Evolutionary conservation across 495 filamentous ascomycete genomes (phyloP).

Genomic region (Lophiotrema nucula): DNA sequence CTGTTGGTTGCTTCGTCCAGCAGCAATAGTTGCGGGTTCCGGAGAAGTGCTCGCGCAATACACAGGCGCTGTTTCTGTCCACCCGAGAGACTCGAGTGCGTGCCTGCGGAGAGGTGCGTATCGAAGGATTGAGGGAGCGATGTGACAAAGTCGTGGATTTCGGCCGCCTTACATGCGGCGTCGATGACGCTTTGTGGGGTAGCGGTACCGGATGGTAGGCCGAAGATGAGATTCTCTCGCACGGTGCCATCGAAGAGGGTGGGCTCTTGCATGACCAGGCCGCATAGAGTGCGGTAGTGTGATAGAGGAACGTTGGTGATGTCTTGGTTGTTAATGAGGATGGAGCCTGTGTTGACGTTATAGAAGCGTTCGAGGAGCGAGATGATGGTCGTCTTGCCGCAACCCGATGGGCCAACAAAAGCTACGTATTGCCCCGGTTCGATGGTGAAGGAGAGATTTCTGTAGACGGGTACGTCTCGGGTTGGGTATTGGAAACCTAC

Average conservation of each 20-base stretch:
- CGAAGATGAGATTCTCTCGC: constrained; percentile 69
- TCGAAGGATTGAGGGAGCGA: constrained; percentile 27
- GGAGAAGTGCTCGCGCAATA: constrained; percentile 10
- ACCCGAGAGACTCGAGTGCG: constrained; percentile 40
- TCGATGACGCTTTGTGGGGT: constrained; percentile 63
- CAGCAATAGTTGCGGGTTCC: constrained; percentile 1
- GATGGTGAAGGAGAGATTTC: constrained; percentile 21
- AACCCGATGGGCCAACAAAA: constrained; percentile 32
- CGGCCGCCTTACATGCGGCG: constrained; percentile 77
- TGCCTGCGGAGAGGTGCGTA: constrained; percentile 26
- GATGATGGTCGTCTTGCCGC: constrained; percentile 34
- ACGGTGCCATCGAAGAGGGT: constrained; percentile 83
- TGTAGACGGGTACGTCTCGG: constrained; percentile 16
- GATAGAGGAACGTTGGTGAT: constrained; percentile 11
- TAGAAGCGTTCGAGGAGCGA: constrained; percentile 35
- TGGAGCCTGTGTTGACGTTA: constrained; percentile 20
- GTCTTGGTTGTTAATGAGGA: constrained; percentile 25
- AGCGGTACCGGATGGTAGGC: too few relatives aligned
- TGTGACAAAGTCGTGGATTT: constrained; percentile 86
- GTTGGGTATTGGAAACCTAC: constrained; percentile 31
- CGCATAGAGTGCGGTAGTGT: constrained; percentile 66
- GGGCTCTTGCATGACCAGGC: constrained; percentile 81
- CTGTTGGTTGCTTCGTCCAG: constrained; percentile 8
- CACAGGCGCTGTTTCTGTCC: constrained; percentile 12
- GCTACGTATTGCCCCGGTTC: constrained; percentile 33